Conservation (phyloP, 495 filamentous ascomycete genomes). For the Ramalina intermedia region DNA sequence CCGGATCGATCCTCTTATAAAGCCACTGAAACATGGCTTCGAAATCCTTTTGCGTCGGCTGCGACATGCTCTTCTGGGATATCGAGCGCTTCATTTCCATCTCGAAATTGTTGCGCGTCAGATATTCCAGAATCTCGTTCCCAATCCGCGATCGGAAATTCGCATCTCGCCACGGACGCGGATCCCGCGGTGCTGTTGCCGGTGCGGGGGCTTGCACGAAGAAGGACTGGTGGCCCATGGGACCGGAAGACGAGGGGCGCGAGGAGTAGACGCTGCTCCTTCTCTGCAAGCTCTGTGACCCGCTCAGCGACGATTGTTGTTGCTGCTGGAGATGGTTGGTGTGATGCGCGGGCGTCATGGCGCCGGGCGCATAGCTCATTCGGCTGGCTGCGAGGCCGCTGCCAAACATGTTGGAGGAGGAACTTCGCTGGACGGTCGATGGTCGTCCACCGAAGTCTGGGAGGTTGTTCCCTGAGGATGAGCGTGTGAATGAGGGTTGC, state of each 20-base stretch:
- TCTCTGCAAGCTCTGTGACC: slow-evolving; percentile 43
- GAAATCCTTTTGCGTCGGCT: slow-evolving; percentile 97
- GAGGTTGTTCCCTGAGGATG: slow-evolving; percentile 64
- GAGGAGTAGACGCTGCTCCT: slow-evolving; percentile 72
- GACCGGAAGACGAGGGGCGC: slow-evolving; percentile 44
- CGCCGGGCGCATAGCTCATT: slow-evolving; percentile 52
- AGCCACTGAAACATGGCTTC: slow-evolving; percentile 95
- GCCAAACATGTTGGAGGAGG: slow-evolving; percentile 54
- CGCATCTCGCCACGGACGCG: slow-evolving; percentile 73
- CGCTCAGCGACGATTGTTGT: slow-evolving; percentile 23
- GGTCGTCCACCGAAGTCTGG: slow-evolving; percentile 50
- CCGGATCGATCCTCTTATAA: slow-evolving; percentile 86
- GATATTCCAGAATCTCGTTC: slow-evolving; percentile 81
- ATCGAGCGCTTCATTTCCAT: slow-evolving; percentile 91
- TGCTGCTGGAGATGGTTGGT: slow-evolving; percentile 16
- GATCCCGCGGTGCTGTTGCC: slow-evolving; percentile 70
- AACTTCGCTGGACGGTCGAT: slow-evolving; percentile 75
- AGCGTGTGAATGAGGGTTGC: slow-evolving; percentile 71
- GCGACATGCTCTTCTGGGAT: slow-evolving; percentile 71
- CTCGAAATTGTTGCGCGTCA: slow-evolving; percentile 85
- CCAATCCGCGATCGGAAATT: slow-evolving; percentile 67
- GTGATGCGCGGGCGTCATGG: slow-evolving; percentile 22
- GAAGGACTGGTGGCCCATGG: slow-evolving; percentile 68
- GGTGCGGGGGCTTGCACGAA: slow-evolving; percentile 71
- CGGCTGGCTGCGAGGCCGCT: slow-evolving; percentile 19